A percentile compares a stretch with the other conserved stretches of the same genome.
Conservation (phyloP, 1,284 basidiomycete genomes). For the Trichosporon coremiiforme region DNA sequence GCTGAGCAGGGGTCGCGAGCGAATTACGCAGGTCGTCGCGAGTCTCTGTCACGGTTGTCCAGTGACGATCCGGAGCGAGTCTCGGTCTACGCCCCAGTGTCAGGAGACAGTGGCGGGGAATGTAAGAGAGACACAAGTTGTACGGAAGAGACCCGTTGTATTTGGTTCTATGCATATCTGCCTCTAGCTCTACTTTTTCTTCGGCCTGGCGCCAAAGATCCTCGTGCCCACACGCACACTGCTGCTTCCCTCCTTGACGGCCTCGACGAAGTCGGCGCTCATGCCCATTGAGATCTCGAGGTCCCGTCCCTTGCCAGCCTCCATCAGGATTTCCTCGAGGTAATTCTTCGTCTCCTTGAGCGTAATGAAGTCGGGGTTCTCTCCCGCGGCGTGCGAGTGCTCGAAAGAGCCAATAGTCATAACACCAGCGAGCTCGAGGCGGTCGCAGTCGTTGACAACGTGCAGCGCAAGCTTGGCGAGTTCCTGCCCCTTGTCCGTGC, state of each 20-base stretch:
- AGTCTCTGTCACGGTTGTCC: too few species aligned
- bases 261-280: slow-evolving; percentile 91
- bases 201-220: slow-evolving; percentile 77
- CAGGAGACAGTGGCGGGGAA: too few species aligned
- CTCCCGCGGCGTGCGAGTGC: slow-evolving; percentile 65
- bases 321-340: slow-evolving; percentile 60
- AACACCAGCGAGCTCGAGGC: slow-evolving; percentile 74
- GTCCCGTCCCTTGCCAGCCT: slow-evolving; percentile 55
- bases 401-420: slow-evolving; percentile 95
- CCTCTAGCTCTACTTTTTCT: slow-evolving; percentile 55
- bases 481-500: slow-evolving; percentile 54
- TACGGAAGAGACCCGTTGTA: too few species aligned
- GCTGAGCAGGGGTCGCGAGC: too few species aligned
- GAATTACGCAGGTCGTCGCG: too few species aligned
- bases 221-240: slow-evolving; percentile 89
- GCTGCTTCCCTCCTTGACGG: slow-evolving; percentile 78
- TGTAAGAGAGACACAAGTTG: background rate
- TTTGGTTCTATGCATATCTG: slow-evolving; percentile 1
- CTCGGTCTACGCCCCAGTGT: too few species aligned
- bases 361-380: slow-evolving; percentile 80
- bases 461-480: slow-evolving; percentile 70
- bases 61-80: too few species aligned
- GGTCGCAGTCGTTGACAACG: slow-evolving; percentile 72
- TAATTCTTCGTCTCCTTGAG: slow-evolving; percentile 67
- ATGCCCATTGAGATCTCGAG: slow-evolving; percentile 95